phyloP scores from a whole-genome alignment of 2,329 filamentous ascomycete species.

The Cephalotrichum gorgonifer region DNA sequence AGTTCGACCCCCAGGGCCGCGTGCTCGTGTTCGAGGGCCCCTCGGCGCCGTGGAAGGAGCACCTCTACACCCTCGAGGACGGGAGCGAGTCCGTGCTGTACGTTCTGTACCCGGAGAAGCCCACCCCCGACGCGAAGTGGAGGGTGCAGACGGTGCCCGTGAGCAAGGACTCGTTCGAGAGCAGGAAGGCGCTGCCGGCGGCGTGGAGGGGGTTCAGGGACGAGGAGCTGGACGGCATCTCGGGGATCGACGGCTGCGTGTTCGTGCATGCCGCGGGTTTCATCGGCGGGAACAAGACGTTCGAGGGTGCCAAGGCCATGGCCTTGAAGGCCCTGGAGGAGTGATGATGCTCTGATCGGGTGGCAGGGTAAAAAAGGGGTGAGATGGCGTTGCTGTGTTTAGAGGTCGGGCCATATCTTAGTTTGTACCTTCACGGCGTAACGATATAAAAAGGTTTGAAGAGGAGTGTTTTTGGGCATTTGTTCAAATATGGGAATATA shows the following conservation, averaged over 20 bases:
- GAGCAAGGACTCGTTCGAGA: constrained; percentile 77
- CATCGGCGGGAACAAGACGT: constrained; percentile 90
- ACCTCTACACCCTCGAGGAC: constrained; percentile 78
- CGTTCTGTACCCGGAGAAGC: constrained; percentile 82
- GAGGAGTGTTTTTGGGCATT: neutral
- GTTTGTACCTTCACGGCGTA: neutral
- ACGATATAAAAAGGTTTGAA: neutral
- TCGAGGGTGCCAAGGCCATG: constrained; percentile 80
- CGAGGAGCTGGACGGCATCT: constrained; percentile 65
- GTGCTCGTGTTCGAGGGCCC: constrained; percentile 70
- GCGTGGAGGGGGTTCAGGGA: constrained; percentile 88
- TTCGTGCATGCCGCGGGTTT: constrained; percentile 95
- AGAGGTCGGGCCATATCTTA: too few species aligned
- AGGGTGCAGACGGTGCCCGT: constrained; percentile 86
- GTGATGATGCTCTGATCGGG: neutral
- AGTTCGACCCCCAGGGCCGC: constrained; percentile 63
- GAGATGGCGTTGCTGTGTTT: neutral
- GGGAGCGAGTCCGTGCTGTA: constrained; percentile 56
- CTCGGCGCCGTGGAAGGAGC: constrained; percentile 90
- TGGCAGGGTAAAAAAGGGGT: neutral
- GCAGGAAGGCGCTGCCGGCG: constrained; percentile 82
- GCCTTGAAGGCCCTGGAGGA: constrained; percentile 58
- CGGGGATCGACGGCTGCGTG: constrained; percentile 62
- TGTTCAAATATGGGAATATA: neutral
- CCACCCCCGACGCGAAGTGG: constrained; percentile 71